These are phyloP conservation scores for Rhododendron kiyosumense DNA, from an alignment of 148 eudicot genomes.

Conservation along the genomic window DNA sequence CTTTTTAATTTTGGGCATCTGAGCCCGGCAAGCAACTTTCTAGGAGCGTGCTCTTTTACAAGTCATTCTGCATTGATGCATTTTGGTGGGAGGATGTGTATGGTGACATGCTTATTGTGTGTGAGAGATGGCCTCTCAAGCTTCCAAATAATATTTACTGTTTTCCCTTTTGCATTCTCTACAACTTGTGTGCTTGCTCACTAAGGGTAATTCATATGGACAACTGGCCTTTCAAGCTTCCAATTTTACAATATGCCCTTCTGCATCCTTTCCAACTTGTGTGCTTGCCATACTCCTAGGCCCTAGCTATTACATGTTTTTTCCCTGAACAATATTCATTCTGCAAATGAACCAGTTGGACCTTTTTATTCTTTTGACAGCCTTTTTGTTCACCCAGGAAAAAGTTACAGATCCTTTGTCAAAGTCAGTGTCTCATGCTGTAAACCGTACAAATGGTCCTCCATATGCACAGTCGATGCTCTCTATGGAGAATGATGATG, in stretches of 20 bases:
- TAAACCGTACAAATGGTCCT: constrained; percentile 54
- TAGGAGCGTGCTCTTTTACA: neutral
- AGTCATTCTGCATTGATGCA: neutral
- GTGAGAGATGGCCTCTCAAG: neutral
- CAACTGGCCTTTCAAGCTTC: neutral
- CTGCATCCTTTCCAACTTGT: neutral
- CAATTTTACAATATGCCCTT: neutral
- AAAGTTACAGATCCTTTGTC: constrained; percentile 61
- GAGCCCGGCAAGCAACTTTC: neutral
- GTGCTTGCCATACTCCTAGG: constrained; percentile 5
- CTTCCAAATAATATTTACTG: neutral
- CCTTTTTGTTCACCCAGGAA: constrained; percentile 40
- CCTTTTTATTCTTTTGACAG: neutral
- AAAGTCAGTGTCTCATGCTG: constrained; percentile 53
- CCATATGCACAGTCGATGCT: constrained; percentile 45
- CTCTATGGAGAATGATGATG: constrained; percentile 72
- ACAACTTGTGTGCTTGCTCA: neutral
- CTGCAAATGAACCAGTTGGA: neutral
- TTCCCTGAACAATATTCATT: neutral
- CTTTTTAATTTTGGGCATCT: neutral
- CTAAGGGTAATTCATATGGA: neutral
- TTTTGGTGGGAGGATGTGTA: neutral
- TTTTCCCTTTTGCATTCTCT: neutral
- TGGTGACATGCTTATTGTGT: neutral
- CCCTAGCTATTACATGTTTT: neutral